Evolutionary conservation across 2,329 filamentous ascomycete species (phyloP).

Genomic region (Trichoderma sp.): DNA sequence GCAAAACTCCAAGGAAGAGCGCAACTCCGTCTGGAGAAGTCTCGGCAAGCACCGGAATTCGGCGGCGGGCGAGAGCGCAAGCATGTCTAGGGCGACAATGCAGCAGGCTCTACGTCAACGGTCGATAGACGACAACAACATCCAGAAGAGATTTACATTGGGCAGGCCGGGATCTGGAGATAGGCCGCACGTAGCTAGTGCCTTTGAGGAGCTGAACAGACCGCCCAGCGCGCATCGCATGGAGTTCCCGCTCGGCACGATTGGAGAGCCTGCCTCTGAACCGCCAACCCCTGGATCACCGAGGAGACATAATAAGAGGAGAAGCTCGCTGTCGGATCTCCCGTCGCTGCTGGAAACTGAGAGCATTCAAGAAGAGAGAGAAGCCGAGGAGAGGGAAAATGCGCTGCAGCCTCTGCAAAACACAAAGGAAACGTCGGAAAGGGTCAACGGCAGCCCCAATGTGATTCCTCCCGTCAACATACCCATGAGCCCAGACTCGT

Average conservation of each 20-base stretch:
- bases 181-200: constrained; percentile 57
- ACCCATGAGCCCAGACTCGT: constrained; percentile 46
- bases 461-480: constrained; percentile 48
- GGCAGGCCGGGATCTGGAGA: constrained; percentile 56
- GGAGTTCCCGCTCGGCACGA: constrained; percentile 56
- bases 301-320: constrained; percentile 67
- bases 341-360: constrained; percentile 64
- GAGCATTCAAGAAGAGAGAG: constrained; percentile 42
- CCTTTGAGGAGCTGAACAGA: constrained; percentile 58
- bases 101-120: constrained; percentile 61
- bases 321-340: constrained; percentile 88
- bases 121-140: constrained; percentile 69
- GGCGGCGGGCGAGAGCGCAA: constrained; percentile 58
- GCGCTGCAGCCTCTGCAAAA: constrained; percentile 48
- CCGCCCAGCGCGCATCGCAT: constrained; percentile 57
- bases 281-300: constrained; percentile 39
- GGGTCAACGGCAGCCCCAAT: constrained; percentile 53
- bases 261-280: constrained; percentile 54
- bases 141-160: constrained; percentile 32
- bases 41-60: constrained; percentile 74
- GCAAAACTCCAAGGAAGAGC: constrained; percentile 75
- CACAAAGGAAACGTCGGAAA: constrained; percentile 54
- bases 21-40: constrained; percentile 79
- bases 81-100: constrained; percentile 64
- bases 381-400: neutral